Percentiles rank a stretch among this genome's conserved stretches.
phyloP scores from a whole-genome alignment of 1,284 basidiomycete genomes.

The Austroboletus rostrupii region DNA sequence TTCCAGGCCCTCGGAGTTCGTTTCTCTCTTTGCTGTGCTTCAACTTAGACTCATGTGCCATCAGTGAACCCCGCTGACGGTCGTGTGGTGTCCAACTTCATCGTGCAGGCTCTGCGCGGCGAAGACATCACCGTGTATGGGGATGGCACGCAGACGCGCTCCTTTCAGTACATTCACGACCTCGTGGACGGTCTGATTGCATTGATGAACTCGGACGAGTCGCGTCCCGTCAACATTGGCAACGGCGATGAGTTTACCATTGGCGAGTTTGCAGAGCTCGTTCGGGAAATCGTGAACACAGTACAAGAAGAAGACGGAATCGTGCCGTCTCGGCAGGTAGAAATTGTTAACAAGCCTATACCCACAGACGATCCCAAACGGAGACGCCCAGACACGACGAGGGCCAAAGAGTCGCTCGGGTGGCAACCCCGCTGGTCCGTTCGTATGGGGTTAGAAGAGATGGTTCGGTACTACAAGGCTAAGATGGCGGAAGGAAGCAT shows the following conservation, averaged over 20 bases:
- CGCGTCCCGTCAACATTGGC: constrained; percentile 93
- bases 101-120: constrained; percentile 92
- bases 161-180: constrained; percentile 92
- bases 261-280: constrained; percentile 83
- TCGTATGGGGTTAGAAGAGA: constrained; percentile 88
- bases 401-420: constrained; percentile 79
- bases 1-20: constrained; percentile 47
- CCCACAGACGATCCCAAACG: constrained; percentile 94
- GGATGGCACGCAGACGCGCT: constrained; percentile 92
- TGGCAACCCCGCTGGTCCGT: constrained; percentile 96
- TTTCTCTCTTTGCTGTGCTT: constrained; percentile 5
- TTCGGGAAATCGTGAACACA: constrained; percentile 85
- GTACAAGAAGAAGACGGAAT: constrained; percentile 81
- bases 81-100: constrained; percentile 97
- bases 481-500: constrained; percentile 81
- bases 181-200: constrained; percentile 81
- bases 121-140: constrained; percentile 97
- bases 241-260: constrained; percentile 94
- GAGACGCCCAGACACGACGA: constrained; percentile 86
- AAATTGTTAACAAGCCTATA: constrained; percentile 82
- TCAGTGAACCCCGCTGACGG: constrained; percentile 95
- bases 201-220: constrained; percentile 88
- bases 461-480: constrained; percentile 87
- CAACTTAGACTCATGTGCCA: constrained; percentile 10
- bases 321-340: constrained; percentile 51